Conservation (phyloP, 2,329 filamentous ascomycete species). For the Ilyonectria robusta region DNA sequence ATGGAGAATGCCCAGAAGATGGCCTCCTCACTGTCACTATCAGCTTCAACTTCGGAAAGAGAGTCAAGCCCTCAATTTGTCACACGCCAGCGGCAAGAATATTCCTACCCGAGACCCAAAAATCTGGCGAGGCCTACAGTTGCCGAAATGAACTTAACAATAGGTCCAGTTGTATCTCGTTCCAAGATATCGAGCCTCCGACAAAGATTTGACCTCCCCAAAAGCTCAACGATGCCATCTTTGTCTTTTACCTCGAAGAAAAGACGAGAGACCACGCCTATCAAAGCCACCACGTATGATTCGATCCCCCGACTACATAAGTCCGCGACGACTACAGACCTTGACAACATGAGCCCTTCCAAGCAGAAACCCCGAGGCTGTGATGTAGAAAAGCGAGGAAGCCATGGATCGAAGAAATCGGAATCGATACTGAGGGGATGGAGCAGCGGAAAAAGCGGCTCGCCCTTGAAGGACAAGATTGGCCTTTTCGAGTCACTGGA, state of each 20-base stretch:
- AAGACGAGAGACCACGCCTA: constrained; percentile 17
- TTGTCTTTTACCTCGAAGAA: constrained; percentile 31
- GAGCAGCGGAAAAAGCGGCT: constrained; percentile 27
- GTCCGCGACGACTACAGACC: constrained; percentile 19
- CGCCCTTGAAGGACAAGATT: constrained; percentile 49
- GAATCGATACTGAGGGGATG: constrained; percentile 14
- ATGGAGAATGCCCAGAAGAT: constrained; percentile 43
- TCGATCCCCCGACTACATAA: constrained; percentile 23
- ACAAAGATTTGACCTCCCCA: constrained; percentile 38
- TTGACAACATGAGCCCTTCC: background rate
- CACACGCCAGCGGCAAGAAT: constrained; percentile 12
- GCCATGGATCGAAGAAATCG: background rate
- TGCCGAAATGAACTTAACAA: background rate
- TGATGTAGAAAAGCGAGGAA: constrained; percentile 3
- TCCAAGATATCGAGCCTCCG: constrained; percentile 44
- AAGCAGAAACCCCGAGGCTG: constrained; percentile 22
- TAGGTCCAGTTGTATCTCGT: constrained; percentile 30
- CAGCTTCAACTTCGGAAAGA: constrained; percentile 31
- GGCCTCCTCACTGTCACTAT: constrained; percentile 41
- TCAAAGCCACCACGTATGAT: constrained; percentile 1
- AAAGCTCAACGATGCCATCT: constrained; percentile 23
- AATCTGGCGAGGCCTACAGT: constrained; percentile 5
- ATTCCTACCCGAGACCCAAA: constrained; percentile 1
- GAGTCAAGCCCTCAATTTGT: constrained; percentile 10
- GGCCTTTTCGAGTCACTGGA: constrained; percentile 50